Conservation (phyloP, 2,329 filamentous ascomycete genomes). For the Fusarium sambucinum region DNA sequence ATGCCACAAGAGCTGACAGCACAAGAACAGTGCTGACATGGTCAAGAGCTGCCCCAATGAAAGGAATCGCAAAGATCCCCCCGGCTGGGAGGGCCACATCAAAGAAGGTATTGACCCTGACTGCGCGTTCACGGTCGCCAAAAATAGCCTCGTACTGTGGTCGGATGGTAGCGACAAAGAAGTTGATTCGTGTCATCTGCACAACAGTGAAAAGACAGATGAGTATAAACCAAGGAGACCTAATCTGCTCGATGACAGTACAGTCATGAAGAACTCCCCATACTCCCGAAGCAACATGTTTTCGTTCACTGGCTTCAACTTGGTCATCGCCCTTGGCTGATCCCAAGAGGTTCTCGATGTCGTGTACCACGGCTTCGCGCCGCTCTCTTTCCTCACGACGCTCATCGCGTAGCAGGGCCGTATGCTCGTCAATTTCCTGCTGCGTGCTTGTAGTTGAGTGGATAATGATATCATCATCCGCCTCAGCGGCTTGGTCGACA, state of each 20-base stretch:
- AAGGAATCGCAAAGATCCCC: slow-evolving; percentile 85
- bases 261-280: slow-evolving; percentile 87
- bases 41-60: slow-evolving; percentile 85
- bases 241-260: slow-evolving; percentile 78
- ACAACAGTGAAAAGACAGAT: slow-evolving; percentile 84
- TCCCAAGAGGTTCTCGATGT: slow-evolving; percentile 81
- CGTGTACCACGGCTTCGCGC: slow-evolving; percentile 72
- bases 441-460: slow-evolving; percentile 44
- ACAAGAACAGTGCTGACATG: slow-evolving; percentile 78
- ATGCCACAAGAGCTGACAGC: slow-evolving; percentile 75
- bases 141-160: slow-evolving; percentile 85
- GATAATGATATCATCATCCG: slow-evolving; percentile 50
- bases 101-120: slow-evolving; percentile 84
- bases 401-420: slow-evolving; percentile 66
- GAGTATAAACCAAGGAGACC: slow-evolving; percentile 84
- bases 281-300: slow-evolving; percentile 78
- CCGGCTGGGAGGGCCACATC: slow-evolving; percentile 83
- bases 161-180: slow-evolving; percentile 88
- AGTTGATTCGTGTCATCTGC: slow-evolving; percentile 88
- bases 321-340: slow-evolving; percentile 71
- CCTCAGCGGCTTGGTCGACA: slow-evolving; percentile 75
- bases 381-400: slow-evolving; percentile 70
- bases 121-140: slow-evolving; percentile 68
- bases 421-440: slow-evolving; percentile 65
- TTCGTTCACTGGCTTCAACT: slow-evolving; percentile 74